Evolutionary conservation across 2,329 filamentous ascomycete genomes (phyloP), one percentile per base, ranked within the genome.

Genomic region (Talaromyces sp.): DNA sequence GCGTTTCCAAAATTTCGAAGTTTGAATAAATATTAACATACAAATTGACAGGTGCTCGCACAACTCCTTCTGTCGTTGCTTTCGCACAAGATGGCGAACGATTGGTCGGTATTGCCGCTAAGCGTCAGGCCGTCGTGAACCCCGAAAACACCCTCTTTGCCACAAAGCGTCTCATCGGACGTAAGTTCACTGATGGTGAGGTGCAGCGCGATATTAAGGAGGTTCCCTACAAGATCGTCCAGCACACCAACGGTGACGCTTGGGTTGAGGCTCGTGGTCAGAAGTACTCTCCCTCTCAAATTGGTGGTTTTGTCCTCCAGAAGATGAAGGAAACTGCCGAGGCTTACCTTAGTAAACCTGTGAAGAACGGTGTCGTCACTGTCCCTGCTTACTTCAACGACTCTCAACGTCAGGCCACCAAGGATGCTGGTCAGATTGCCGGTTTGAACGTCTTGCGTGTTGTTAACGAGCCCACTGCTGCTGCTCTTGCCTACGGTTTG

Each of bases 301-400:
- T 98, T 70, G 94, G 94, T 87, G 94, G 93, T 76, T 97, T 97
- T 81, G 86, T 97, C 71, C 87, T 98, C 74, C 90, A 93, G 81
- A 97, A 98, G 88, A 97, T 97, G 94, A 97, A 96, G 88, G 94
- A 97, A 86, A 98, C 94, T 61, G 94, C 94, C 70, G 93, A 97
- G 85, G 85, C 90, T 68, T 97, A 96, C 83, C 87, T 97, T 70
- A 88, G 90, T 82, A 96, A 93, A 85, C 87, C 88, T 67, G 83
- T 96, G 75, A 95, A 96, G 87, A 97, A 98, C 78, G 94, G 93
- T 73, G 94, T 98, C 67, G 94, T 98, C 72, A 98, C 94, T 67
- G 93, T 97, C 43, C 93, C 93, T 69, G 93, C 93, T 74, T 98
- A 98, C 87, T 98, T 98, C 88, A 98, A 98, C 82, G 93, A 98